Evolutionary conservation across 1,284 basidiomycete species (phyloP), one percentile per base, ranked within the genome.

Genomic region (Sphagnurus paluster): DNA sequence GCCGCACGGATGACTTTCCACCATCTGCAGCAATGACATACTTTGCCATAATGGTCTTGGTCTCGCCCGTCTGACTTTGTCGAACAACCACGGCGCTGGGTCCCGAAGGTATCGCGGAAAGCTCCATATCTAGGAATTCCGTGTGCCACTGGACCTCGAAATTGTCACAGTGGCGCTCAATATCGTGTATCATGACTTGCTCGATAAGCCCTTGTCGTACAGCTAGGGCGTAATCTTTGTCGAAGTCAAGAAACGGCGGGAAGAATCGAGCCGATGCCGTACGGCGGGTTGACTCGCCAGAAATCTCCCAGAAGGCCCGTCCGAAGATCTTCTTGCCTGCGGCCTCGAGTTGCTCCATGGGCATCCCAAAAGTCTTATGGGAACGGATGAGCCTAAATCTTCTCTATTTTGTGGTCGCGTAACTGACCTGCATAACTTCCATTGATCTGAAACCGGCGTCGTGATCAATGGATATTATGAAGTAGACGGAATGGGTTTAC

Each of bases 341-440:
- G 19, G 39, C 40, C 33, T 49, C 48, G 6, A 52, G 47, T 19
- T 52, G 44, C 21, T 49, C 42, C 21, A 52, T 38, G 14, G 48
- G 48, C 5, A 34, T 36, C 10, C 51, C 51, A 32, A 49, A 52
- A 32, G 28, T 49, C 51, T 52, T 20, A 25, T 13, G 5, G 29
- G 2, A 11, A 17, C 16, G 11, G 13, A 32, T 37, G 7, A 41
- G 7, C 19, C 20, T 28, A 30, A 7, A 33, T 38, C 4, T n/a
- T 14, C 14, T 17, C 21, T 37, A 2, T 19, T 19, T 1, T 14
- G 16, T 14, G 11, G 9, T 1, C 13, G 25, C 33, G 13, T 30
- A 52, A n/a, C n/a, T n/a, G n/a, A n/a, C 51, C 44, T 52, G 47
- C 44, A 52, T 41, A 5, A 52, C 47, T 41, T 52, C 51, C 51